Percentiles rank a stretch among this genome's conserved stretches.
These are phyloP conservation scores for Saposhnikovia divaricata DNA, from an alignment of 129 eudicot species.

Conservation along the genomic window DNA sequence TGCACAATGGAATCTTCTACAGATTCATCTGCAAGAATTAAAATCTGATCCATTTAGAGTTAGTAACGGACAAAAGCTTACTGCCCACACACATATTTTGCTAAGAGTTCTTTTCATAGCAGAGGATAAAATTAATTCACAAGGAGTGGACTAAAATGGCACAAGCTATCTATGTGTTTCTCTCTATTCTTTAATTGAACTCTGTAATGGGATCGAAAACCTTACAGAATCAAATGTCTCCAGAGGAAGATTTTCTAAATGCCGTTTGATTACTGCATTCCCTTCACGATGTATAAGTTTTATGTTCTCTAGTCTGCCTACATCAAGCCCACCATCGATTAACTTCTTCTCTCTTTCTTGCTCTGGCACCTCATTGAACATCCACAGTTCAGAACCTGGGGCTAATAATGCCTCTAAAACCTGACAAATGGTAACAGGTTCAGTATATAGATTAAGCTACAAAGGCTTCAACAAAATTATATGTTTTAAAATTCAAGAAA, in stretches of 20 bases:
- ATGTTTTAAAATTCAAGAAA: background rate
- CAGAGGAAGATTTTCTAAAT: conserved; percentile 75
- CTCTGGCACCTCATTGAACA: conserved; percentile 85
- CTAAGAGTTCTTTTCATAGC: background rate
- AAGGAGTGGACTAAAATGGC: background rate
- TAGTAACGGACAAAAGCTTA: conserved; percentile 36
- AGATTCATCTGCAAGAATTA: conserved; percentile 99
- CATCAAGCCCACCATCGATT: conserved; percentile 92
- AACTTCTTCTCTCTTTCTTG: conserved; percentile 71
- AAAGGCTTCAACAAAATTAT: background rate
- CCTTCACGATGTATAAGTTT: conserved; percentile 90
- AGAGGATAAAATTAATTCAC: background rate
- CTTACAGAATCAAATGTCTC: conserved; percentile 99
- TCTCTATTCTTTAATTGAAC: background rate
- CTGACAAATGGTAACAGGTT: conserved; percentile 27
- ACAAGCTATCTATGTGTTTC: background rate
- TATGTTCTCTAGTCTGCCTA: conserved; percentile 65
- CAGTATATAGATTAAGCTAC: conserved; percentile 10
- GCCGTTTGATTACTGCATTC: conserved; percentile 86
- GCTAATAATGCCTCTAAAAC: conserved; percentile 91
- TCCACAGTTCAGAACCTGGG: conserved; percentile 91
- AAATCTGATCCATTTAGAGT: conserved; percentile 69
- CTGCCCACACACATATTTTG: background rate
- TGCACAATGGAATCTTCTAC: conserved; percentile 94
- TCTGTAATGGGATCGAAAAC: conserved; percentile 8